A percentile compares a stretch with the other conserved stretches of the same genome.
Evolutionary conservation across 1,139 yeast genomes (phyloP).

Genomic region (Diutina ranongensis): DNA sequence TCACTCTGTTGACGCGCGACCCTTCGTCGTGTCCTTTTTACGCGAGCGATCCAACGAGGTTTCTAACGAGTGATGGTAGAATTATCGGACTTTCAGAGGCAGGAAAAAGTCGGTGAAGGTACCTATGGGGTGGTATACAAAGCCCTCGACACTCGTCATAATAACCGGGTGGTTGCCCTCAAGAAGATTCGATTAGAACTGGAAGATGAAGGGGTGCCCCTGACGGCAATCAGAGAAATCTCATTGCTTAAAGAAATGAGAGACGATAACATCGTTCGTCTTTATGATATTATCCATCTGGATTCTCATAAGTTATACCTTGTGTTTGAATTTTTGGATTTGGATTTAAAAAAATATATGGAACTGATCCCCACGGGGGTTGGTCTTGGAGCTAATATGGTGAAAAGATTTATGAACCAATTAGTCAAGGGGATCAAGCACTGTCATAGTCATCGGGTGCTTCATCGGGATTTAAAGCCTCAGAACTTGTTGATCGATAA

Average conservation of each 20-base stretch:
- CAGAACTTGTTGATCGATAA: slow-evolving; percentile 89
- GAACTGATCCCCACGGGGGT: slow-evolving; percentile 88
- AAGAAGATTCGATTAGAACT: slow-evolving; percentile 92
- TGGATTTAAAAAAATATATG: slow-evolving; percentile 95
- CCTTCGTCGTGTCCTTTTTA: not conserved
- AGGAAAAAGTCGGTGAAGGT: slow-evolving; percentile 93
- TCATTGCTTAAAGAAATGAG: slow-evolving; percentile 86
- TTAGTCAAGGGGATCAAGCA: slow-evolving; percentile 85
- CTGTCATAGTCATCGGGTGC: slow-evolving; percentile 89
- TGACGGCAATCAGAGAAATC: slow-evolving; percentile 95
- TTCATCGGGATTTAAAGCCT: slow-evolving; percentile 94
- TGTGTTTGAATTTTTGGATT: slow-evolving; percentile 86
- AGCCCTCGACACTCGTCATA: slow-evolving; percentile 78
- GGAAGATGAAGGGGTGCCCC: slow-evolving; percentile 91
- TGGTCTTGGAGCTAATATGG: slow-evolving; percentile 83
- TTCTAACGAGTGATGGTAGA: slow-evolving; percentile 45
- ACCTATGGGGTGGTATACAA: slow-evolving; percentile 98
- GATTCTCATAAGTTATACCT: slow-evolving; percentile 88
- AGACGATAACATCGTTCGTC: slow-evolving; percentile 83
- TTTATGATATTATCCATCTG: slow-evolving; percentile 93
- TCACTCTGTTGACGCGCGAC: not conserved
- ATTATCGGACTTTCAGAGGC: slow-evolving; percentile 79
- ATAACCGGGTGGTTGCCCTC: slow-evolving; percentile 85
- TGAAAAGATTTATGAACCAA: slow-evolving; percentile 88
- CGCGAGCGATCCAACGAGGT: not conserved